A percentile compares a stretch with the other conserved stretches of the same genome.
phyloP scores from a whole-genome alignment of 2,329 filamentous ascomycete species.

The Ceratocystis lukuohia region DNA sequence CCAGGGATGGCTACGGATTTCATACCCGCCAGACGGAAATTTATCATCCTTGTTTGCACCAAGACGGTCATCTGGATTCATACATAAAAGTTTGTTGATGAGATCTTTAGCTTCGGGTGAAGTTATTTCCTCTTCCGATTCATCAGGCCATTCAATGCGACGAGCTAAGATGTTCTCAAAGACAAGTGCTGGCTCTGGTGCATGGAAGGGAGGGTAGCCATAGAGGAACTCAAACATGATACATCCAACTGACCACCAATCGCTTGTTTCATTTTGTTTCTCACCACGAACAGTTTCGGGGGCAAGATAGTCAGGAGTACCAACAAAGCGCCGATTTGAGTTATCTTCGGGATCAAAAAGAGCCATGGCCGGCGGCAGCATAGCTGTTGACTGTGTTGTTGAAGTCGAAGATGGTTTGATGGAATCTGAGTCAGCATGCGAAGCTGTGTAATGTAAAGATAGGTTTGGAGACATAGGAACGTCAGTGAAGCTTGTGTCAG shows the following conservation, averaged over 20 bases:
- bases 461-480: constrained; percentile 67
- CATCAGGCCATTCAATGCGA: constrained; percentile 83
- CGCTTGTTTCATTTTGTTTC: constrained; percentile 92
- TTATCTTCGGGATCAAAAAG: constrained; percentile 72
- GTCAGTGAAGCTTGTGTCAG: constrained; percentile 39
- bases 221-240: constrained; percentile 95
- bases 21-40: constrained; percentile 69
- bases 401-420: constrained; percentile 25
- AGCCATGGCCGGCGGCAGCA: constrained; percentile 85
- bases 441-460: constrained; percentile 7
- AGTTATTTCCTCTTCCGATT: constrained; percentile 56
- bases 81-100: constrained; percentile 81
- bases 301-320: constrained; percentile 91
- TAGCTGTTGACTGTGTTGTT: constrained; percentile 45
- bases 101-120: constrained; percentile 85
- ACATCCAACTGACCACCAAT: constrained; percentile 99
- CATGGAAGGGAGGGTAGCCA: constrained; percentile 88
- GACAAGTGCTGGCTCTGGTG: constrained; percentile 75
- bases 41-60: constrained; percentile 78
- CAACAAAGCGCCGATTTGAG: constrained; percentile 82
- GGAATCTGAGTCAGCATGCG: constrained; percentile 25
- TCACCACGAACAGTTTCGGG: constrained; percentile 93
- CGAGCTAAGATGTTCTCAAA: constrained; percentile 92
- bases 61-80: constrained; percentile 67
- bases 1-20: constrained; percentile 83